phyloP scores from a whole-genome alignment of 306 rosid genomes.

The Lathyrus aphaca region DNA sequence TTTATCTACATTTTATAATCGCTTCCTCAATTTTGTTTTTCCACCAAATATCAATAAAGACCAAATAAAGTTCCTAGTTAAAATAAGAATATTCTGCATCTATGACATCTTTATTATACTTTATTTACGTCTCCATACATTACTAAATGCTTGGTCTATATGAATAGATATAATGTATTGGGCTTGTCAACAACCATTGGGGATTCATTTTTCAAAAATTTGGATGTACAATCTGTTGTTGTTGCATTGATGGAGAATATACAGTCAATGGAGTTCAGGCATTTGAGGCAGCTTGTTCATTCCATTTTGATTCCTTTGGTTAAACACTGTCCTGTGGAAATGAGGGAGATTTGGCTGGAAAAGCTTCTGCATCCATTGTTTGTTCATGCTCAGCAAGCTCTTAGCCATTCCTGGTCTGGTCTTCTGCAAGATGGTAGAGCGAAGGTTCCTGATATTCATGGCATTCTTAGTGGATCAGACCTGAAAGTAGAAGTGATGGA shows the following conservation, averaged over 20 bases:
- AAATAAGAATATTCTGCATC: constrained; percentile 32
- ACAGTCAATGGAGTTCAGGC: constrained; percentile 97
- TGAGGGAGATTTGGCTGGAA: constrained; percentile 94
- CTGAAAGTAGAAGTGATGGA: constrained; percentile 93
- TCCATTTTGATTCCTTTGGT: constrained; percentile 78
- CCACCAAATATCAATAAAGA: constrained; percentile 21
- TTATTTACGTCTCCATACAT: constrained; percentile 26
- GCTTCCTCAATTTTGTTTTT: constrained; percentile 16
- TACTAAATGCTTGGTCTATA: constrained; percentile 36
- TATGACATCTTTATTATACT: constrained; percentile 26
- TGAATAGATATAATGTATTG: constrained; percentile 81
- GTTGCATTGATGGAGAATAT: constrained; percentile 86
- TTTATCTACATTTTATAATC: constrained; percentile 16
- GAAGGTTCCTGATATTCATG: constrained; percentile 80
- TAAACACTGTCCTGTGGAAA: constrained; percentile 74
- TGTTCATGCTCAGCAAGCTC: constrained; percentile 69
- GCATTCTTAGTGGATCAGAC: constrained; percentile 76
- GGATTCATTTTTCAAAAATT: constrained; percentile 72
- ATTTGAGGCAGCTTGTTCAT: constrained; percentile 87
- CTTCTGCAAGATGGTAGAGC: constrained; percentile 91
- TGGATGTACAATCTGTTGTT: constrained; percentile 69
- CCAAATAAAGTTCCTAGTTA: constrained; percentile 32
- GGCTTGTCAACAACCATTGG: constrained; percentile 90
- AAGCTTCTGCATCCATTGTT: constrained; percentile 81
- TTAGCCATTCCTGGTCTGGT: constrained; percentile 81